Conservation (phyloP, 2,329 filamentous ascomycete species). For the Cladophialophora psammophila region DNA sequence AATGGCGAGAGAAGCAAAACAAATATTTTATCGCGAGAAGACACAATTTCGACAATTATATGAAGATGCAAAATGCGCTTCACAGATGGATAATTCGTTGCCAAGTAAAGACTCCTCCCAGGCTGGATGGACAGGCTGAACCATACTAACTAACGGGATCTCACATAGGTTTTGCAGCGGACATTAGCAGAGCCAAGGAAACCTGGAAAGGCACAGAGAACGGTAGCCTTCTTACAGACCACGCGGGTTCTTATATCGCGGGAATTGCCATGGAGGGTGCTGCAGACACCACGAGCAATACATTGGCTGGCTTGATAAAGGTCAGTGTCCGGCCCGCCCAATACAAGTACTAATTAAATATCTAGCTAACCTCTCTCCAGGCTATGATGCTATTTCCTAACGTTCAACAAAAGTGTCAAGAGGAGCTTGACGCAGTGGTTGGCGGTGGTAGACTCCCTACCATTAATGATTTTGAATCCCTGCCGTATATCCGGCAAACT, state of each 20-base stretch:
- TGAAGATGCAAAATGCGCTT: slow-evolving; percentile 1
- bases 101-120: background rate
- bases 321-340: slow-evolving; percentile 11
- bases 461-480: slow-evolving; percentile 56
- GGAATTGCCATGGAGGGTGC: slow-evolving; percentile 53
- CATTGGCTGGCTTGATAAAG: slow-evolving; percentile 55
- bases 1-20: slow-evolving; percentile 16
- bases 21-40: slow-evolving; percentile 19
- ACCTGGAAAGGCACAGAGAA: slow-evolving; percentile 31
- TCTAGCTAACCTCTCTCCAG: slow-evolving; percentile 18
- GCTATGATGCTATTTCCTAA: slow-evolving; percentile 61
- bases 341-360: background rate
- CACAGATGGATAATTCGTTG: background rate
- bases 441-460: slow-evolving; percentile 52
- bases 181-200: slow-evolving; percentile 25
- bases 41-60: slow-evolving; percentile 13
- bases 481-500: slow-evolving; percentile 63
- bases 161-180: slow-evolving; percentile 3
- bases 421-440: slow-evolving; percentile 59
- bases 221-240: slow-evolving; percentile 28
- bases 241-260: slow-evolving; percentile 41
- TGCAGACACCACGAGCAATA: slow-evolving; percentile 58
- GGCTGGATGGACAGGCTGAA: no score
- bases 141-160: no score
- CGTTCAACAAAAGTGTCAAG: slow-evolving; percentile 54